A percentile compares a stretch with the other conserved stretches of the same genome.
These are phyloP conservation scores for Morella rubra DNA, from an alignment of 306 rosid genomes.

Conservation along the genomic window DNA sequence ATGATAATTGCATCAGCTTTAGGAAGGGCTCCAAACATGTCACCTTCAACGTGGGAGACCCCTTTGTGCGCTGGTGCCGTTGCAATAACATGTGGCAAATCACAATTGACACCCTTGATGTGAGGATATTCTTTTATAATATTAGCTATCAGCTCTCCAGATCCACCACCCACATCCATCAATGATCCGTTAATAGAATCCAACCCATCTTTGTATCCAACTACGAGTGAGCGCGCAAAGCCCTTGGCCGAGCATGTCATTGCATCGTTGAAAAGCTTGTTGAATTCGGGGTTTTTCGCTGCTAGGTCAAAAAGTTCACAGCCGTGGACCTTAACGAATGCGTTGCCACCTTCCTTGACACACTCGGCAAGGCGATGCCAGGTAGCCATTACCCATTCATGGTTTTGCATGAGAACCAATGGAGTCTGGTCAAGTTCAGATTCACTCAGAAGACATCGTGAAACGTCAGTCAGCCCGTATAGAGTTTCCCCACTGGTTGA, in stretches of 20 bases:
- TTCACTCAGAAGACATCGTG: constrained; percentile 42
- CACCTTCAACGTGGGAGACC: constrained; percentile 30
- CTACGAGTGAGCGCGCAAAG: neutral
- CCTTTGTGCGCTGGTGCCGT: constrained; percentile 20
- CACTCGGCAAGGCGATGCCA: too few relatives aligned
- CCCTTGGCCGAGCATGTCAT: too few relatives aligned
- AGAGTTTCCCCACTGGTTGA: constrained; percentile 33
- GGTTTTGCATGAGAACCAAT: too few relatives aligned
- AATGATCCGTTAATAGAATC: neutral
- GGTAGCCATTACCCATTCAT: too few relatives aligned
- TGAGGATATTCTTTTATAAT: constrained; percentile 29
- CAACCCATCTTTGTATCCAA: neutral
- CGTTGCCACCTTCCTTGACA: too few relatives aligned
- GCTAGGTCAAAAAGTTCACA: too few relatives aligned
- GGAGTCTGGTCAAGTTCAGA: neutral
- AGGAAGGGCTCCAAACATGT: constrained; percentile 33
- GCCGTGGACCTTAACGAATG: too few relatives aligned
- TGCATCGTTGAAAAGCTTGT: too few relatives aligned
- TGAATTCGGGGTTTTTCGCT: too few relatives aligned
- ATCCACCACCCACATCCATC: neutral
- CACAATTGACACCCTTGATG: constrained; percentile 29
- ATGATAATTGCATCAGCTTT: constrained; percentile 26
- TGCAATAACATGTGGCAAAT: constrained; percentile 21
- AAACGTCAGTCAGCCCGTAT: constrained; percentile 32
- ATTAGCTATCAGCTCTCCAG: constrained; percentile 26